These are phyloP conservation scores for Lupinus albus DNA, from an alignment of 306 rosid species.

Conservation along the genomic window DNA sequence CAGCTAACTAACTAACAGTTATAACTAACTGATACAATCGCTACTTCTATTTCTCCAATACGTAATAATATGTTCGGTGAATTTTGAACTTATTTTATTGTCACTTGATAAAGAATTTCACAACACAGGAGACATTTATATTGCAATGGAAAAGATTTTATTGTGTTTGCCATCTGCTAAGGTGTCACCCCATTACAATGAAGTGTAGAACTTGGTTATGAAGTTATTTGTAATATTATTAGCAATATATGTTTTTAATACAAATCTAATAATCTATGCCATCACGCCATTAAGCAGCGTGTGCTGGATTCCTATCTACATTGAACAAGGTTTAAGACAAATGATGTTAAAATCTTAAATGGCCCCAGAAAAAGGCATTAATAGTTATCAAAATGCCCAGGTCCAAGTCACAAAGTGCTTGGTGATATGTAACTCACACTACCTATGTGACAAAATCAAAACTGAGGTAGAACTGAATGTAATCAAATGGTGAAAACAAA, in stretches of 20 bases:
- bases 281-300: constrained; percentile 20
- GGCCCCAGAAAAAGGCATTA: neutral
- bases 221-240: neutral
- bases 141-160: constrained; percentile 12
- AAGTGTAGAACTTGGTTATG: neutral
- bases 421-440: neutral
- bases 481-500: too few relatives aligned
- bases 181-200: constrained; percentile 17
- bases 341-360: neutral
- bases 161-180: neutral
- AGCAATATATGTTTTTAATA: neutral
- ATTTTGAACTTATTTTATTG: constrained; percentile 6
- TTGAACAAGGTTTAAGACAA: neutral
- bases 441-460: neutral
- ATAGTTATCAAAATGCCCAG: constrained; percentile 12
- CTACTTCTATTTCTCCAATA: too few relatives aligned
- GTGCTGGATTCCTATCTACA: neutral
- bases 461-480: neutral
- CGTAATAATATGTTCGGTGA: constrained; percentile 31
- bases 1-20: too few relatives aligned
- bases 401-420: neutral
- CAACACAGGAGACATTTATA: constrained; percentile 1
- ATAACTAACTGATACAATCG: too few relatives aligned
- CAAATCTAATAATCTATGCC: constrained; percentile 11
- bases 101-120: constrained; percentile 13